Base-by-base conservation (phyloP, 1,139 yeast genomes). In the Taphrina confusa region DNA sequence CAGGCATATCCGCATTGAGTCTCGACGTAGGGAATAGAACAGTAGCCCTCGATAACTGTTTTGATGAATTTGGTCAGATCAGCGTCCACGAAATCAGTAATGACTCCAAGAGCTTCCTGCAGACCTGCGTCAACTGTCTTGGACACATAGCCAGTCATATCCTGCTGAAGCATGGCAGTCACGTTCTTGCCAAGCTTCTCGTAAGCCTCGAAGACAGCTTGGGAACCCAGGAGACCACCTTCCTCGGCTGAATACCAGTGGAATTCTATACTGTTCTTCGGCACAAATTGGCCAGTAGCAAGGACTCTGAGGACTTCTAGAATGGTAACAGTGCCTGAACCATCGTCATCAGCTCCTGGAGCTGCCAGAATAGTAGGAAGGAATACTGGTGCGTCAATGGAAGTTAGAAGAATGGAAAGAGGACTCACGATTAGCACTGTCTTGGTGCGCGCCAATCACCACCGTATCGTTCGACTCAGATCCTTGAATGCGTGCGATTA, bases 311-410 rank as follows among this genome's bases (percentile, higher is more conserved):
- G 79, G 0, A 90, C 83, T 71, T 90, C 96, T 61, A 89, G 74
- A 45, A 80, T 80, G 2, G 96, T 86, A 5, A 85, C 84, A 2
- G 91, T 84, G 6, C 97, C 97, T 2, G 92, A 83, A 1, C 96
- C 96, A 71, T 91, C 89, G 69, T 91, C 98, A 71, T 91, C 97
- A 2, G 96, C 97, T 4, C 97, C 98, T 1, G 97, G 97, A 0
- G 97, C 90, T 49, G 82, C 79, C 67, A 85, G 70, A 20, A 83
- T 64, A 54, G 76, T 77, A n/a, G 96, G 96, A 62, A 87, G 78
- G 56, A 87, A 67, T 63, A 88, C 47, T 42, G 20, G 12, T 4
- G 6, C 3, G 16, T 37, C 8, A 18, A 31, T 39, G 20, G 2
- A n/a, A 11, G 12, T 14, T 3, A 39, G 27, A 39, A 12, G 16